Base-by-base conservation (phyloP, 768 basidiomycete genomes). In the Leccinum incarnatum region DNA sequence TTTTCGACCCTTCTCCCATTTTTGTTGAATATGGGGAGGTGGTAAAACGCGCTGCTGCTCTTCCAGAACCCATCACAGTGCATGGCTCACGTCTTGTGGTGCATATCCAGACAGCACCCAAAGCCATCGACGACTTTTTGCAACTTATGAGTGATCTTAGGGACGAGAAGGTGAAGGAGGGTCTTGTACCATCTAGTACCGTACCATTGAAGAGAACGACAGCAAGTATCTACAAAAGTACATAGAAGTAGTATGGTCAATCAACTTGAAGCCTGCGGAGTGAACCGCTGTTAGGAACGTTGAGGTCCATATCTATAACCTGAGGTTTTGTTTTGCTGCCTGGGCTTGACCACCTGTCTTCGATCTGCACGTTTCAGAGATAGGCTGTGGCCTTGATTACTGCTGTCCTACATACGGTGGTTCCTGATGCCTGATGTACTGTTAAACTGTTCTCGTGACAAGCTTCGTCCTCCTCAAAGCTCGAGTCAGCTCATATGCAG, bases 111-210 rank as follows among this genome's bases (percentile, higher is more conserved):
- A 95, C 91, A 1, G 78, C 84, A 0, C 82, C 84, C 15, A 71
- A 82, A 56, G 91, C 94, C 2, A 79, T 97, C n/a, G 82, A 92
- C 48, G 93, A 96, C 62, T 81, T 98, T 61, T 72, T 98, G 37
- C 69, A 67, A 2, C 61, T 93, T 36, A 74, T 98, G 3, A 72
- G 73, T 25, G 69, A 77, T 49, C 77, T 98, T 61, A 85, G 83
- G 17, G 81, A 85, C 56, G 88, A 91, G 72, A 91, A 88, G 76
- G 77, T 76, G 64, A 74, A 77, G 19, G 81, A 81, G 29, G 88
- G 86, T 4, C 85, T 60, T 8, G 54, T 54, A 27, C 58, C 55
- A 4, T 60, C 53, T 29, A 29, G 5, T 48, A 1, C 8, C 5
- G 46, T 45, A 51, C 45, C 23, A 2, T 46, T 34, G 25, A 42